These are phyloP conservation scores for Neophaeococcomyces mojaviensis DNA, from an alignment of 2,329 filamentous ascomycete species.

Conservation along the genomic window DNA sequence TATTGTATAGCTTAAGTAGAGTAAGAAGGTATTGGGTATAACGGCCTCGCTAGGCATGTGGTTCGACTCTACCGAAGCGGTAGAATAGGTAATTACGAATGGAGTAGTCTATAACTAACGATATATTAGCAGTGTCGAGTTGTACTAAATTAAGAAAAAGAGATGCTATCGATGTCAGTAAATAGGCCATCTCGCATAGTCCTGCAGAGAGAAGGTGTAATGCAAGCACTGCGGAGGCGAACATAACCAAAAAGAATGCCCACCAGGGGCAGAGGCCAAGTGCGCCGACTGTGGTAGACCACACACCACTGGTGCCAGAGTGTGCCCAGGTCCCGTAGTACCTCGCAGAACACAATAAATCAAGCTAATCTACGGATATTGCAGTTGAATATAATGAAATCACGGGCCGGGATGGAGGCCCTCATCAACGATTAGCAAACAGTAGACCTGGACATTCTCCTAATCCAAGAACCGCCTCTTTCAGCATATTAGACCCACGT, in stretches of 20 bases:
- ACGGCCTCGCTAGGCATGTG: constrained; percentile 23
- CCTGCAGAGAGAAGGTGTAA: constrained; percentile 19
- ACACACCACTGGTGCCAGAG: constrained; percentile 1
- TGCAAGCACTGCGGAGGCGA: constrained; percentile 21
- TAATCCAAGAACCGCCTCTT: constrained; percentile 21
- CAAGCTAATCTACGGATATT: constrained; percentile 11
- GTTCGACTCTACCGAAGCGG: constrained; percentile 23
- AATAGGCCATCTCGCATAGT: constrained; percentile 24
- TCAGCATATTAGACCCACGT: constrained; percentile 21
- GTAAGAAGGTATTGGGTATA: constrained; percentile 20
- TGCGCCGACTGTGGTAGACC: constrained; percentile 18
- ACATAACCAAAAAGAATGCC: constrained; percentile 20
- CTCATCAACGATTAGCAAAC: constrained; percentile 24
- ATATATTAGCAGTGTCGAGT: constrained; percentile 21
- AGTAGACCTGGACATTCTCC: constrained; percentile 21
- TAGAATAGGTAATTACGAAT: constrained; percentile 21
- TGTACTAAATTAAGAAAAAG: constrained; percentile 16
- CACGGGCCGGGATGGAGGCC: constrained; percentile 22
- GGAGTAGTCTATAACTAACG: constrained; percentile 14
- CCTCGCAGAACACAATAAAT: constrained; percentile 9
- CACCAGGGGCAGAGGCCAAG: constrained; percentile 14
- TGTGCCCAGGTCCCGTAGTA: not conserved
- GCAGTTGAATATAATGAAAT: constrained; percentile 24
- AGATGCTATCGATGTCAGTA: constrained; percentile 20
- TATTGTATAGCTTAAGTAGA: constrained; percentile 20